phyloP scores from a whole-genome alignment of 352 stramenopile species.

The Peronospora belbahrii region DNA sequence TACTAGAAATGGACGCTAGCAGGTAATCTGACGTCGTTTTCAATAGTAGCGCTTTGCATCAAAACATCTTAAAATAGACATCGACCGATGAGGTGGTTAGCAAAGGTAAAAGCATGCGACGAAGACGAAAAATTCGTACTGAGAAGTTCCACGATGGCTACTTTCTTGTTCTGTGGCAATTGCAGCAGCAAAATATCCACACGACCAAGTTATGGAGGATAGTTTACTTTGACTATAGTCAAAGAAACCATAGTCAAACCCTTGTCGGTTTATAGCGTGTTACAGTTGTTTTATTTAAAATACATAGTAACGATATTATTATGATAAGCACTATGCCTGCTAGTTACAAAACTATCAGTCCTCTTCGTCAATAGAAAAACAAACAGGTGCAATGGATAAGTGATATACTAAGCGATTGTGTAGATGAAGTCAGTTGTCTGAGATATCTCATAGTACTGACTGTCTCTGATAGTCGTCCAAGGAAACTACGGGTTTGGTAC shows the following conservation, averaged over 20 bases:
- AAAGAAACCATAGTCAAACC: too few relatives aligned
- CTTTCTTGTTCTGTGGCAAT: slow-evolving; percentile 33
- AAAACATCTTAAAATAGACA: slow-evolving; percentile 35
- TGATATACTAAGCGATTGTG: too few relatives aligned
- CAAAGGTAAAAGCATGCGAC: slow-evolving; percentile 33
- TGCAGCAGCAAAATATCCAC: slow-evolving; percentile 19
- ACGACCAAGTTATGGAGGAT: slow-evolving; percentile 29
- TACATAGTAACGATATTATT: too few relatives aligned
- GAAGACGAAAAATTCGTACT: slow-evolving; percentile 29
- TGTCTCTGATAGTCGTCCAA: too few relatives aligned
- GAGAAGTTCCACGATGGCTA: slow-evolving; percentile 44
- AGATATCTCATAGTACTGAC: too few relatives aligned
- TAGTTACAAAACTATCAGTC: too few relatives aligned
- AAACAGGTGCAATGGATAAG: too few relatives aligned
- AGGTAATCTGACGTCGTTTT: slow-evolving; percentile 17
- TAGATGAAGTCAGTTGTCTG: too few relatives aligned
- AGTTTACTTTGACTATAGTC: slow-evolving; percentile 38
- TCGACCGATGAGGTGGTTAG: slow-evolving; percentile 60
- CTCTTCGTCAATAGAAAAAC: too few relatives aligned
- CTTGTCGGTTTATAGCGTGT: slow-evolving; percentile 9
- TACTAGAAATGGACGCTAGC: slow-evolving; percentile 55
- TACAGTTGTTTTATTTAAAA: too few relatives aligned
- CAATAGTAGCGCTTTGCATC: slow-evolving; percentile 17
- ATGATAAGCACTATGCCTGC: too few relatives aligned
- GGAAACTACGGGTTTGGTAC: too few relatives aligned